Conservation (phyloP, 2,329 filamentous ascomycete genomes). For the Biscogniauxia marginata region DNA sequence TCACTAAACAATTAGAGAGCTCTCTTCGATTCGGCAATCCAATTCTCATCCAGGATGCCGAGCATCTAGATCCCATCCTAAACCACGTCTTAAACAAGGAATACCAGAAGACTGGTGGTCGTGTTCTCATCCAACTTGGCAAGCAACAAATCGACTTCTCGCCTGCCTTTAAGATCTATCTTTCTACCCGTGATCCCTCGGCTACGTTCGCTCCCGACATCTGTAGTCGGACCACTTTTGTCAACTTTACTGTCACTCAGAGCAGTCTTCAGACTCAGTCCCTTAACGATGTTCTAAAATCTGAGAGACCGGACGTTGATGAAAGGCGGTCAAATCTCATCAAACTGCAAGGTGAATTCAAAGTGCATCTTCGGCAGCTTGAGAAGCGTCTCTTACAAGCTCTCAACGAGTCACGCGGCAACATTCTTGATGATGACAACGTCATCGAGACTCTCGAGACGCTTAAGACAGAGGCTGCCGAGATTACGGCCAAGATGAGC, state of each 20-base stretch:
- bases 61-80: slow-evolving; percentile 93
- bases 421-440: slow-evolving; percentile 96
- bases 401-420: slow-evolving; percentile 94
- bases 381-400: slow-evolving; percentile 93
- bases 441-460: slow-evolving; percentile 98
- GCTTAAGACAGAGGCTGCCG: slow-evolving; percentile 93
- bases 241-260: slow-evolving; percentile 99
- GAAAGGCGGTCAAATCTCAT: slow-evolving; percentile 95
- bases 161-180: slow-evolving; percentile 89
- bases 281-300: slow-evolving; percentile 95
- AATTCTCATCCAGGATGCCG: slow-evolving; percentile 96
- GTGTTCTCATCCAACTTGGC: slow-evolving; percentile 95
- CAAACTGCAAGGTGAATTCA: slow-evolving; percentile 98
- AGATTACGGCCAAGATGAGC: slow-evolving; percentile 93
- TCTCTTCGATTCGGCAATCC: slow-evolving; percentile 97
- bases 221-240: slow-evolving; percentile 96
- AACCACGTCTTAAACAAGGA: slow-evolving; percentile 99
- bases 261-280: slow-evolving; percentile 98
- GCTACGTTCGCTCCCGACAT: slow-evolving; percentile 94
- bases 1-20: slow-evolving; percentile 96
- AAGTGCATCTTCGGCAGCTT: slow-evolving; percentile 91
- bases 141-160: slow-evolving; percentile 99
- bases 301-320: slow-evolving; percentile 94
- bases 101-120: slow-evolving; percentile 96
- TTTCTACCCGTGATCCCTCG: slow-evolving; percentile 94